A percentile compares a stretch with the other conserved stretches of the same genome.
Evolutionary conservation across 176 grass and related monocot genomes (phyloP).

Genomic region (Cenchrus purpureus): DNA sequence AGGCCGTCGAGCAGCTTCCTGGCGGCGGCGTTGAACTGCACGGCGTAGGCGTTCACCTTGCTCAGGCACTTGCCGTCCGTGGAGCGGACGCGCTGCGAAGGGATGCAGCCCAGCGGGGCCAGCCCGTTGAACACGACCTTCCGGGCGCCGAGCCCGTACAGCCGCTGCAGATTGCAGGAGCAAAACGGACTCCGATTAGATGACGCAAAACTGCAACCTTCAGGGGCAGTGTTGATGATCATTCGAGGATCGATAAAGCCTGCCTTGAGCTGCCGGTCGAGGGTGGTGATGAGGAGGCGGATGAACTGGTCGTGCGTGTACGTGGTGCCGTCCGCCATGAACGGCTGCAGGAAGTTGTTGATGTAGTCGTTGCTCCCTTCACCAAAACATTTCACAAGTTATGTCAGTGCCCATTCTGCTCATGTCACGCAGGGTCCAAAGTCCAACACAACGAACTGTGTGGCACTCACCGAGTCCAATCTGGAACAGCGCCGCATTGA

Average conservation of each 20-base stretch:
- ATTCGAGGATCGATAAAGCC: neutral
- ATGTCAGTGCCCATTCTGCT: neutral
- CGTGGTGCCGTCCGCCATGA: conserved; percentile 79
- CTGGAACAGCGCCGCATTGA: conserved; percentile 70
- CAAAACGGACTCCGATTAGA: neutral
- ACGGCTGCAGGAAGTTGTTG: conserved; percentile 93
- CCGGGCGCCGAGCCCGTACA: conserved; percentile 81
- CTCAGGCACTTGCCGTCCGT: conserved; percentile 60
- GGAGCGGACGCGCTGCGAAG: conserved; percentile 68
- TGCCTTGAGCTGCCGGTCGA: conserved; percentile 80
- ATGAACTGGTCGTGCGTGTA: conserved; percentile 89
- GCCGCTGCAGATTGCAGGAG: conserved; percentile 44
- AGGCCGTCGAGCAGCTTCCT: conserved; percentile 66
- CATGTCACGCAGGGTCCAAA: neutral
- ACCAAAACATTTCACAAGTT: neutral
- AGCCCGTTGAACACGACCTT: conserved; percentile 75
- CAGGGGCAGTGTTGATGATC: neutral
- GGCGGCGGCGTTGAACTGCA: conserved; percentile 74
- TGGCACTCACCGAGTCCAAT: conserved; percentile 61
- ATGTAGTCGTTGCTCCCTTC: conserved; percentile 98
- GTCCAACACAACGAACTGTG: neutral
- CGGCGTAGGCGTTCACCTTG: conserved; percentile 62
- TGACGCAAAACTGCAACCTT: neutral
- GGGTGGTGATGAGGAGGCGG: conserved; percentile 65
- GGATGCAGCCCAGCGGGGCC: conserved; percentile 87